A percentile compares a stretch with the other conserved stretches of the same genome.
phyloP scores from a whole-genome alignment of 768 basidiomycete species.

The Suillus weaverae region DNA sequence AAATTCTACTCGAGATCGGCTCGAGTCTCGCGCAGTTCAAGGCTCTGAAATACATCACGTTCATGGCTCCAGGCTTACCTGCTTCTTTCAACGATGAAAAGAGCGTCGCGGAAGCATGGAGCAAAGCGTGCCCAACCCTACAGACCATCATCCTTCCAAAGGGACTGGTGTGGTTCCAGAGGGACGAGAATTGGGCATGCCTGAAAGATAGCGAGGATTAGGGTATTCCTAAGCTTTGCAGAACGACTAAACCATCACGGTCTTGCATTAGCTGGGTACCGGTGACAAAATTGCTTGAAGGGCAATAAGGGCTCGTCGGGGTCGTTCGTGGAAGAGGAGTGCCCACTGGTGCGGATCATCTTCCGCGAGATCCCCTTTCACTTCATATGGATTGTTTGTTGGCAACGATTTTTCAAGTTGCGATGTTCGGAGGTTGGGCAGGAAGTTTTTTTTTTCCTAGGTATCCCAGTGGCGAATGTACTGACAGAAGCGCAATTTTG shows the following conservation, averaged over 20 bases:
- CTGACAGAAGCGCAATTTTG: background rate
- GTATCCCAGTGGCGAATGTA: background rate
- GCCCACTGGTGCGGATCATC: background rate
- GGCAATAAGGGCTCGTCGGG: background rate
- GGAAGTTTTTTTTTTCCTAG: background rate
- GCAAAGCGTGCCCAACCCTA: slow-evolving; percentile 56
- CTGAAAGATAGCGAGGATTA: slow-evolving; percentile 16
- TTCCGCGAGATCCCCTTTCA: background rate
- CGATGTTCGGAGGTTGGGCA: background rate
- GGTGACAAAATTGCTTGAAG: too few relatives aligned
- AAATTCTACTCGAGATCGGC: slow-evolving; percentile 42
- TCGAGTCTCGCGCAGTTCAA: slow-evolving; percentile 44
- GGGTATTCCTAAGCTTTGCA: background rate
- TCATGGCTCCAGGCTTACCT: slow-evolving; percentile 46
- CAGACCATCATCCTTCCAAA: slow-evolving; percentile 64
- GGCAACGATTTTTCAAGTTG: background rate
- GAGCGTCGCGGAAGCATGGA: slow-evolving; percentile 55
- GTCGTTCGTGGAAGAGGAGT: background rate
- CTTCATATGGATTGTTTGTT: background rate
- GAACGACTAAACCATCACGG: background rate
- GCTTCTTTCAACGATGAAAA: slow-evolving; percentile 41
- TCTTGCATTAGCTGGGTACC: background rate
- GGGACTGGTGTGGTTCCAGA: slow-evolving; percentile 60
- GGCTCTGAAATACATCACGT: slow-evolving; percentile 51
- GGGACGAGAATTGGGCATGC: slow-evolving; percentile 25